phyloP scores from a whole-genome alignment of 148 eudicot species.

The Chenopodium formosanum region DNA sequence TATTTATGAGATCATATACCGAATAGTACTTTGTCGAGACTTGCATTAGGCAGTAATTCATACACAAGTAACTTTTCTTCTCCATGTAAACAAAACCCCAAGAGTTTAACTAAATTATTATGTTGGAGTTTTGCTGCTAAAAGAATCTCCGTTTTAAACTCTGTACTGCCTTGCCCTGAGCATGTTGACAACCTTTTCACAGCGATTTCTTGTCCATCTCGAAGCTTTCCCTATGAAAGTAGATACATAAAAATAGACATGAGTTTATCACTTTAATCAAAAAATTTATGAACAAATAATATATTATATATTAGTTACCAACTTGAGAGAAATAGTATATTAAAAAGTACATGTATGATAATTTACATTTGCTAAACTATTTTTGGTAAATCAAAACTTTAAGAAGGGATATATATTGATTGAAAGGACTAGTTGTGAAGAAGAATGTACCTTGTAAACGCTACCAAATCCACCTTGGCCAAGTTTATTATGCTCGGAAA shows the following conservation, averaged over 20 bases:
- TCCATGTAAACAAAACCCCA: conserved; percentile 11
- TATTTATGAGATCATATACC: neutral
- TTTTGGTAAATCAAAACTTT: too few relatives aligned
- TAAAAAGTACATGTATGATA: neutral
- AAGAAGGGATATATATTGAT: too few relatives aligned
- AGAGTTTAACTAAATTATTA: conserved; percentile 20
- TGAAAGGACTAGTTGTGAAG: neutral
- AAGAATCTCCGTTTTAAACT: conserved; percentile 23
- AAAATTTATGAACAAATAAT: too few relatives aligned
- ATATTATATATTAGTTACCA: too few relatives aligned
- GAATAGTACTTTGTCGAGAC: conserved; percentile 14
- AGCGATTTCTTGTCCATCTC: conserved; percentile 17
- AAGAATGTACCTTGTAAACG: conserved; percentile 16
- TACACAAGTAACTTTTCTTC: conserved; percentile 25
- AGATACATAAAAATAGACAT: neutral
- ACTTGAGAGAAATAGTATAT: too few relatives aligned
- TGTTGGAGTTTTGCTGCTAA: conserved; percentile 26
- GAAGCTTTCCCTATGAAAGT: conserved; percentile 13
- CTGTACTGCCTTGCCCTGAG: conserved; percentile 21
- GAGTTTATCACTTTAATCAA: neutral
- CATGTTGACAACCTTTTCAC: conserved; percentile 27
- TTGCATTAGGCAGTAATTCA: conserved; percentile 16
- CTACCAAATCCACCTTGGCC: too few relatives aligned
- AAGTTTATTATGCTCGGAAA: too few relatives aligned
- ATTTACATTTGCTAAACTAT: too few relatives aligned